Conservation (phyloP, 352 stramenopile species). For the Phytophthora pseudosyringae region DNA sequence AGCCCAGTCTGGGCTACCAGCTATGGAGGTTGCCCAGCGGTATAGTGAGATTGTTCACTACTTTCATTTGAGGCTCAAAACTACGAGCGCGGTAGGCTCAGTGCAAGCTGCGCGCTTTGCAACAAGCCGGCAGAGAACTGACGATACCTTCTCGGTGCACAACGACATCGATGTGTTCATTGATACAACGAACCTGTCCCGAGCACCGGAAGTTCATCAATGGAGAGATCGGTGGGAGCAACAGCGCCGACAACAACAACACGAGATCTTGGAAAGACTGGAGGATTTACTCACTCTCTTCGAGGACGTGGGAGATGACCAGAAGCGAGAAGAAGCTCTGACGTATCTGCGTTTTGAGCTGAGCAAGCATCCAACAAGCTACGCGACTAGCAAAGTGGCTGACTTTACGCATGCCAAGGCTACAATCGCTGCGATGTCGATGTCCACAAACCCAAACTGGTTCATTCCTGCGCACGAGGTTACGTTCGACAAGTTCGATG, state of each 20-base stretch:
- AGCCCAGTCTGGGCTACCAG: neutral
- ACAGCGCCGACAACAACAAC: conserved; percentile 6
- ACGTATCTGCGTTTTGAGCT: conserved; percentile 25
- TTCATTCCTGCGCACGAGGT: conserved; percentile 30
- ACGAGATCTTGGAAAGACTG: conserved; percentile 14
- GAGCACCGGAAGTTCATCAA: neutral
- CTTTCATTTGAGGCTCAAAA: conserved; percentile 5
- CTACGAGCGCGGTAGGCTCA: neutral
- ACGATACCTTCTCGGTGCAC: conserved; percentile 18
- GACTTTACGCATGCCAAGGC: conserved; percentile 7
- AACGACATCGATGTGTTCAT: conserved; percentile 10
- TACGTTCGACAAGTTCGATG: conserved; percentile 19
- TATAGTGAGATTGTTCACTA: conserved; percentile 6
- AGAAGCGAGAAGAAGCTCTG: conserved; percentile 11
- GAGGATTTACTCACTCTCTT: conserved; percentile 1
- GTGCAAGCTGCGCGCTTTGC: conserved; percentile 5
- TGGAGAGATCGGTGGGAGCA: conserved; percentile 18
- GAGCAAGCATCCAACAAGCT: conserved; percentile 17
- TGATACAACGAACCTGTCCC: neutral
- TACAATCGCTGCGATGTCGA: neutral
- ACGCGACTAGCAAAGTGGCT: conserved; percentile 4
- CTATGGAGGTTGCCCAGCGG: neutral
- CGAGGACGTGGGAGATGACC: conserved; percentile 5
- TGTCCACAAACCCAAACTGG: conserved; percentile 3
- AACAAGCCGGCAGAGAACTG: conserved; percentile 8